These are phyloP conservation scores for Rosa lucieae DNA, from an alignment of 306 rosid species.

Conservation along the genomic window DNA sequence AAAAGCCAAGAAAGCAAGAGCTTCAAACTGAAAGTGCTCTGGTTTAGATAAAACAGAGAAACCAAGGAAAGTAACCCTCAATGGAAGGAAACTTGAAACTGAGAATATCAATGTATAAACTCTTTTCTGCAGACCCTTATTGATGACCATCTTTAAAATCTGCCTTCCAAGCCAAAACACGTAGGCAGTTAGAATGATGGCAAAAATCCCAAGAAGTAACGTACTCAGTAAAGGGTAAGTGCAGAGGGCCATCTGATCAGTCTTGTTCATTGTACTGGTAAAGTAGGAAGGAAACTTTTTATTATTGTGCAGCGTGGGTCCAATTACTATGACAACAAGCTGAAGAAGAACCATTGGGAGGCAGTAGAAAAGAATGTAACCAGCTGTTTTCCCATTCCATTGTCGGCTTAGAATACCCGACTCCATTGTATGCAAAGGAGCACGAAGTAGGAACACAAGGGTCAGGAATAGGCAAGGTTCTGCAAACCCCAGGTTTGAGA, in stretches of 20 bases:
- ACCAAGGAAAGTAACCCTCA: conserved; percentile 92
- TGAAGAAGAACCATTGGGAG: conserved; percentile 82
- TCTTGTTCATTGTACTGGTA: conserved; percentile 43
- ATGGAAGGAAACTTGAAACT: conserved; percentile 87
- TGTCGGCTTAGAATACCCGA: conserved; percentile 72
- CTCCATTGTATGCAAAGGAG: conserved; percentile 76
- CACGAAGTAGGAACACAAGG: conserved; percentile 85
- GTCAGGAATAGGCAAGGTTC: conserved; percentile 98
- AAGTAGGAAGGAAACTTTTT: conserved; percentile 57
- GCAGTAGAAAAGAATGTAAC: conserved; percentile 74
- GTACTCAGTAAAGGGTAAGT: conserved; percentile 94
- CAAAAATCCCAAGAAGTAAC: conserved; percentile 76
- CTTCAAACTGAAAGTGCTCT: conserved; percentile 71
- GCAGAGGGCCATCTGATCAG: conserved; percentile 59
- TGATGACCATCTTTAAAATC: conserved; percentile 93
- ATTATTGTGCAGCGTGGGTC: conserved; percentile 53
- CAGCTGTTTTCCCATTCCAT: conserved; percentile 80
- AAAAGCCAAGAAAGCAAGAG: conserved; percentile 88
- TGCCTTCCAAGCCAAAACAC: conserved; percentile 94
- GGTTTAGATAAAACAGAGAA: conserved; percentile 79
- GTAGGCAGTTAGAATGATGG: conserved; percentile 74
- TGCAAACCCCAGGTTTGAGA: conserved; percentile 94
- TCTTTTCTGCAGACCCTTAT: conserved; percentile 94
- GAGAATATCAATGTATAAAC: conserved; percentile 80
- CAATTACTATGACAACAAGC: conserved; percentile 68